These are phyloP conservation scores for Piper betle DNA, from an alignment of 164 flowering plant genomes.

Conservation along the genomic window DNA sequence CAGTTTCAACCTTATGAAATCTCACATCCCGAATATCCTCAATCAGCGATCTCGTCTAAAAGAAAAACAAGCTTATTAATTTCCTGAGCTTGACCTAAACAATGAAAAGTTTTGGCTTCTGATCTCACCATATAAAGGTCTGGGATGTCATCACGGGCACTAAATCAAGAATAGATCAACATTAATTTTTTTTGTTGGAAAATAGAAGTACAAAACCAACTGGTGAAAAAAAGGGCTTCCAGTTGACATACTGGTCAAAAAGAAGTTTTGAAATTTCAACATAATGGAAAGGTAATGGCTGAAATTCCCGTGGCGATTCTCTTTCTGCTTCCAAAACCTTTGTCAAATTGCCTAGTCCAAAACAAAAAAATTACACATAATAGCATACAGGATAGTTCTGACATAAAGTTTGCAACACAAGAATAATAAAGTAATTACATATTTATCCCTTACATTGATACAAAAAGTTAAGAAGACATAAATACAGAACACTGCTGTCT, in stretches of 20 bases:
- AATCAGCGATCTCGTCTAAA: constrained; percentile 67
- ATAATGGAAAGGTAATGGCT: constrained; percentile 82
- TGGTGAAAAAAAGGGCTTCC: neutral
- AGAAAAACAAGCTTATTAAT: neutral
- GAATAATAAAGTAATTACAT: too few relatives aligned
- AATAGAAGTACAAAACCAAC: neutral
- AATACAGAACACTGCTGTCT: too few relatives aligned
- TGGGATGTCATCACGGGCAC: constrained; percentile 84
- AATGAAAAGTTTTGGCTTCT: neutral
- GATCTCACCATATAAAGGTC: constrained; percentile 68
- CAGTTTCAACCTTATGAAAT: constrained; percentile 73
- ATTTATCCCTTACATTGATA: too few relatives aligned
- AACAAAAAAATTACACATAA: neutral
- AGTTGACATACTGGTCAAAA: constrained; percentile 56
- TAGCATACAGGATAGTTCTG: too few relatives aligned
- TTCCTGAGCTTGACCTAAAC: neutral
- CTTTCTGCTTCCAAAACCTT: constrained; percentile 68
- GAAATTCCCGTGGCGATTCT: constrained; percentile 55
- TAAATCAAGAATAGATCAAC: constrained; percentile 16
- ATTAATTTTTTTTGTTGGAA: neutral
- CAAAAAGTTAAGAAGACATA: too few relatives aligned
- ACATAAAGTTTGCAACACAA: too few relatives aligned
- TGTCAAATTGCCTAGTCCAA: constrained; percentile 46
- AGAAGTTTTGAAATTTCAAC: constrained; percentile 79
- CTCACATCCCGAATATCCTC: constrained; percentile 81